Evolutionary conservation across 2,329 filamentous ascomycete species (phyloP).

Genomic region (Microsporum audouinii): DNA sequence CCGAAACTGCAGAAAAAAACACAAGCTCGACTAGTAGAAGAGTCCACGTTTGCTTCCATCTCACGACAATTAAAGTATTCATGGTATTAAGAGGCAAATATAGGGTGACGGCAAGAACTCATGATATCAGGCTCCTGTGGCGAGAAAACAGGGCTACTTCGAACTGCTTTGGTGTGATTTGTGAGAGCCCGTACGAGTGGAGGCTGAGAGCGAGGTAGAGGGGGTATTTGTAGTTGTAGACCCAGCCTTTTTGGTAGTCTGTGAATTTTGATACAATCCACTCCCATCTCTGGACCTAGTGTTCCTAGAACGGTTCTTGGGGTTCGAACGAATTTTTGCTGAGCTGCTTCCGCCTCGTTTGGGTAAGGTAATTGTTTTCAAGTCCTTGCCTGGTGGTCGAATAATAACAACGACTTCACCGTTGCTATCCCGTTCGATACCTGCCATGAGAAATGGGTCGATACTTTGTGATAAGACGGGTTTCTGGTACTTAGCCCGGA

Average conservation of each 20-base stretch:
- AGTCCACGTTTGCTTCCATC: background rate
- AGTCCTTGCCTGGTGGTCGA: conserved; percentile 36
- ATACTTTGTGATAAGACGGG: conserved; percentile 42
- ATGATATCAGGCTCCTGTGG: background rate
- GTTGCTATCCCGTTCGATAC: conserved; percentile 29
- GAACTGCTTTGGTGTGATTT: conserved; percentile 2
- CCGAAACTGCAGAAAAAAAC: background rate
- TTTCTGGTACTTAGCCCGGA: conserved; percentile 41
- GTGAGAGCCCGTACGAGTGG: background rate
- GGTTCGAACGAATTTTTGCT: conserved; percentile 19
- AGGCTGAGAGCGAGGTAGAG: background rate
- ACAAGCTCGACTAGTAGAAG: background rate
- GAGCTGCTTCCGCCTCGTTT: conserved; percentile 22
- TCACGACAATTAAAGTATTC: background rate
- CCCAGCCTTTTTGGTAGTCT: conserved; percentile 9
- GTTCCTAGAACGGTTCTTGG: conserved; percentile 23
- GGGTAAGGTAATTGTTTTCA: conserved; percentile 32
- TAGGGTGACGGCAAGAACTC: background rate
- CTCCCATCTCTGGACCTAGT: conserved; percentile 31
- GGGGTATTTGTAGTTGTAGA: conserved; percentile 5
- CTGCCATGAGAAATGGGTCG: conserved; percentile 34
- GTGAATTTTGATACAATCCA: conserved; percentile 26
- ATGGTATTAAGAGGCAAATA: background rate
- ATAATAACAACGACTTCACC: conserved; percentile 32
- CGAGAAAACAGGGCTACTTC: background rate